Conservation (phyloP, 2,329 filamentous ascomycete genomes). For the Pseudocercospora cruenta region DNA sequence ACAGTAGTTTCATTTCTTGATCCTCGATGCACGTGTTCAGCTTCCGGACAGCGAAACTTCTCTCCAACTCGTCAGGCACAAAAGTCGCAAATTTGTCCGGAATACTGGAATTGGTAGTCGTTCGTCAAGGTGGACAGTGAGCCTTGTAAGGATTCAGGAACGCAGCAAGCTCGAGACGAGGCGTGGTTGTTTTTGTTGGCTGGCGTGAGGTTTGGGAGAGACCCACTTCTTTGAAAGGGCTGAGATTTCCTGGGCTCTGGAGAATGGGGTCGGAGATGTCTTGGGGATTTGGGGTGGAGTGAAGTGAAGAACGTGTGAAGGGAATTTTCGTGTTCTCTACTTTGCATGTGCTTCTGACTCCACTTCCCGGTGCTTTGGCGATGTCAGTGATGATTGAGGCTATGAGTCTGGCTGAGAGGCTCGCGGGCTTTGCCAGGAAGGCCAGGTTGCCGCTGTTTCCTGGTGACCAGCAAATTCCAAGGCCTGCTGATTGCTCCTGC, state of each 20-base stretch:
- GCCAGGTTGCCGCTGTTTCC: too few species aligned
- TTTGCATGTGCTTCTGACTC: not conserved
- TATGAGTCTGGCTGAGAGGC: not conserved
- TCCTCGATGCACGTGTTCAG: not conserved
- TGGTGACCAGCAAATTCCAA: too few species aligned
- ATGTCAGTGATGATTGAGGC: not conserved
- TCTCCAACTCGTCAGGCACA: slow-evolving; percentile 1
- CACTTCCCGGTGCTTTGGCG: not conserved
- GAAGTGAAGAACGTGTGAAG: not conserved
- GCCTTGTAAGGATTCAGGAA: not conserved
- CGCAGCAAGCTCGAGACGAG: not conserved
- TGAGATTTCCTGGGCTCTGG: not conserved
- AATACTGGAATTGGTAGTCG: not conserved
- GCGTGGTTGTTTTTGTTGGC: not conserved
- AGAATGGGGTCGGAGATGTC: not conserved
- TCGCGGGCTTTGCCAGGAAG: too few species aligned
- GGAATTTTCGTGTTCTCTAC: not conserved
- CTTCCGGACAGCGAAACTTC: not conserved
- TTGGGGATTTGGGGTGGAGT: not conserved
- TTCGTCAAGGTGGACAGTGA: not conserved
- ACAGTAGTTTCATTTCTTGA: not conserved
- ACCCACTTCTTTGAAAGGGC: not conserved
- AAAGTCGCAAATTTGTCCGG: not conserved
- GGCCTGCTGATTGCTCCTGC: too few species aligned
- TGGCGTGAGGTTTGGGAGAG: not conserved